Percentiles rank a stretch among this genome's conserved stretches.
phyloP scores from a whole-genome alignment of 345 rosid species.

The Linum usitatissimum region DNA sequence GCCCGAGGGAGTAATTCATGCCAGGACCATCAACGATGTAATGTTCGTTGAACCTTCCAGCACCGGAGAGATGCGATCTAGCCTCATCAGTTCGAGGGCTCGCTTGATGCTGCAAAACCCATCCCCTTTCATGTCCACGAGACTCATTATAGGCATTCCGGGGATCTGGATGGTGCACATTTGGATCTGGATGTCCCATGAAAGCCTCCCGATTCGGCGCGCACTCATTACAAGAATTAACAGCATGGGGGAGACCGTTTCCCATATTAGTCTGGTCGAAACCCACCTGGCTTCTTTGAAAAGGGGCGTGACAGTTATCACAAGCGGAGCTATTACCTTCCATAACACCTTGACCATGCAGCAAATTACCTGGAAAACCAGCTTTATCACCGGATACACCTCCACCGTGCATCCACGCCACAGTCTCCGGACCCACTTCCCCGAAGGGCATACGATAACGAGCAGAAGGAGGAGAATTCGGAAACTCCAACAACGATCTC shows the following conservation, averaged over 20 bases:
- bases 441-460: slow-evolving; percentile 54
- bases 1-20: slow-evolving; percentile 51
- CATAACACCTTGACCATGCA: slow-evolving; percentile 41
- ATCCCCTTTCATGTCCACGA: slow-evolving; percentile 59
- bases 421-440: slow-evolving; percentile 48
- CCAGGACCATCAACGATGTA: slow-evolving; percentile 49
- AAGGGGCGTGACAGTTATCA: slow-evolving; percentile 47
- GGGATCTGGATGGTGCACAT: slow-evolving; percentile 39
- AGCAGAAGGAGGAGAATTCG: slow-evolving; percentile 73
- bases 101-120: slow-evolving; percentile 58
- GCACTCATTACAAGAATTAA: slow-evolving; percentile 45
- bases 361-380: slow-evolving; percentile 64
- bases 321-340: slow-evolving; percentile 54
- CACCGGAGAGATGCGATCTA: slow-evolving; percentile 44
- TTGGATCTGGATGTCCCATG: slow-evolving; percentile 44
- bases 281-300: slow-evolving; percentile 50
- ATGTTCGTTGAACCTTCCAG: slow-evolving; percentile 62
- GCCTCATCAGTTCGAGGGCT: slow-evolving; percentile 51
- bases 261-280: slow-evolving; percentile 55
- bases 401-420: slow-evolving; percentile 65
- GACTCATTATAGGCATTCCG: slow-evolving; percentile 39
- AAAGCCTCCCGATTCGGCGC: slow-evolving; percentile 42
- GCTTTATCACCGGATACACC: slow-evolving; percentile 47
- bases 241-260: slow-evolving; percentile 38
- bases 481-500: slow-evolving; percentile 49